Base-by-base conservation (phyloP, 352 stramenopile species). In the Phytophthora idaei region DNA sequence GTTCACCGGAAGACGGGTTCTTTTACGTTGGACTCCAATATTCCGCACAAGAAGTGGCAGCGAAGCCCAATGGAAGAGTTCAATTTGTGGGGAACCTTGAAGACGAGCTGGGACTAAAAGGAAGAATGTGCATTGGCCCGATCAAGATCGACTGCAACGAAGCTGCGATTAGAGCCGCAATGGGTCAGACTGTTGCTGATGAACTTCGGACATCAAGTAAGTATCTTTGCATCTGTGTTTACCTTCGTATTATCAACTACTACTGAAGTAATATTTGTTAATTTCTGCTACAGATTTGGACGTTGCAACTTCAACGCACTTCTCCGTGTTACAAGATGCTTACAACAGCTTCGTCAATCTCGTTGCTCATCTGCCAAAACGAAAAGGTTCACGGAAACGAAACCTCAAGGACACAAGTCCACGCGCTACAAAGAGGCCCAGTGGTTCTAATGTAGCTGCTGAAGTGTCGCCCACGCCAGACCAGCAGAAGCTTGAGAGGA, bases 1-100 rank as follows among this genome's bases (percentile, higher is more conserved):
- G 73, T 14, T 76, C 87, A 28, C 73, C 69, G 0, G 73, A 76
- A 55, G 84, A 94, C 51, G 83, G 85, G 9, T 94, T 88, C 48
- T 66, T 92, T 12, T 94, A 92, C 60, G 25, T 90, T 41, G 85
- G 85, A 4, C 46, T 92, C 37, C 90, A 82, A 49, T 92, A 91
- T 64, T 64, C 67, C 36, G 49, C 56, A 3, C 41, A 55, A 17
- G 69, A 73, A 15, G 54, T 64, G 34, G 39, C 11, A 29, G 36
- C 47, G 48, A 65, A 61, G 5, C 46, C 50, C 51, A 65, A 54
- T n/a, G 63, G 57, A 56, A 59, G 37, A 39, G 66, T 67, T 9
- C 61, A 70, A 10, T 74, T 74, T 17, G 50, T 52, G 29, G 51
- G 57, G n/a, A 53, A 67, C 9, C 45, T 61, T 17, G 65, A 72